Evolutionary conservation across 2,329 filamentous ascomycete genomes (phyloP).

Genomic region (Hymenoscyphus fraxineus): DNA sequence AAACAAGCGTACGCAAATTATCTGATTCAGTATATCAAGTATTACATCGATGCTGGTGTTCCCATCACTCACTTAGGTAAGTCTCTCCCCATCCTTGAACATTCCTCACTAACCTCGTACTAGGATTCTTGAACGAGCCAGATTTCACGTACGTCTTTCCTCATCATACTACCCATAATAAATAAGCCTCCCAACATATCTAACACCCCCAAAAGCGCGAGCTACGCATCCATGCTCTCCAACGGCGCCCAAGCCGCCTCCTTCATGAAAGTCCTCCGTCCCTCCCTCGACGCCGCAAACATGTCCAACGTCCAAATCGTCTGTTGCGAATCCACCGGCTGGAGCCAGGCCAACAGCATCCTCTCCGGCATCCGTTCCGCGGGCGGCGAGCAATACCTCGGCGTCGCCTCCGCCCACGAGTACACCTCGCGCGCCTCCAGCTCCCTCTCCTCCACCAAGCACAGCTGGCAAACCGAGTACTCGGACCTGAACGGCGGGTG

Average conservation of each 20-base stretch:
- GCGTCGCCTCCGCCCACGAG: conserved; percentile 40
- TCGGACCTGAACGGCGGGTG: conserved; percentile 43
- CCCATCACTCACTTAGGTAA: conserved; percentile 37
- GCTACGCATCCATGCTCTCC: conserved; percentile 46
- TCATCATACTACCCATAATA: not conserved
- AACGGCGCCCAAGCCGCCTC: conserved; percentile 45
- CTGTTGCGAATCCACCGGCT: conserved; percentile 45
- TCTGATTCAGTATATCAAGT: conserved; percentile 44
- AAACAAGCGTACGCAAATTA: conserved; percentile 47
- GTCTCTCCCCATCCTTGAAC: not conserved
- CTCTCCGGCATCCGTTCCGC: conserved; percentile 37
- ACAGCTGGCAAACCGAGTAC: conserved; percentile 51
- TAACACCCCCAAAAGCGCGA: conserved; percentile 16
- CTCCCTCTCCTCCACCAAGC: conserved; percentile 39
- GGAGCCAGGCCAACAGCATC: conserved; percentile 37
- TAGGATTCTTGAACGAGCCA: conserved; percentile 45
- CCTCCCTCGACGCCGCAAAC: conserved; percentile 37
- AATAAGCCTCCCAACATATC: not conserved
- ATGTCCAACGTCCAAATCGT: conserved; percentile 38
- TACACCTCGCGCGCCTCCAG: conserved; percentile 40
- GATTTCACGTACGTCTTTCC: conserved; percentile 33
- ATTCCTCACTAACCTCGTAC: not conserved
- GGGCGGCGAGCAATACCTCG: conserved; percentile 38
- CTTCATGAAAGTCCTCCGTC: conserved; percentile 45
- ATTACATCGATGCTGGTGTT: conserved; percentile 40